Conservation (phyloP, 2,329 filamentous ascomycete genomes). For the Clarireedia paspali region DNA sequence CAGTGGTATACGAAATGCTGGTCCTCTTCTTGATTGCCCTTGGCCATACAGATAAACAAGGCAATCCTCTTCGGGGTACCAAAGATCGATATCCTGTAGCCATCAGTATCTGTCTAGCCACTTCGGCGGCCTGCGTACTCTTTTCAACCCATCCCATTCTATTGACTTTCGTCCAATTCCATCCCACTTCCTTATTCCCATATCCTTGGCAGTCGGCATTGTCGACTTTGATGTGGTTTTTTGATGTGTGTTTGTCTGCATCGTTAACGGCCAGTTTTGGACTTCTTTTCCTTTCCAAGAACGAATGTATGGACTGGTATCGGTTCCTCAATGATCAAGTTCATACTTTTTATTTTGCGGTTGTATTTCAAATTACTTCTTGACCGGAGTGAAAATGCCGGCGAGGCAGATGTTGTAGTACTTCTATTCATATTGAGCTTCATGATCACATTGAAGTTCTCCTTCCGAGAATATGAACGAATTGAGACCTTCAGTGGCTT, state of each 20-base stretch:
- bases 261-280: constrained; percentile 1
- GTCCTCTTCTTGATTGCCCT: constrained; percentile 56
- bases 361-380: background rate
- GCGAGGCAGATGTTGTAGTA: background rate
- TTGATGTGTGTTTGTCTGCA: background rate
- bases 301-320: background rate
- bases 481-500: background rate
- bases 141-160: constrained; percentile 38
- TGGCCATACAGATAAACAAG: constrained; percentile 60
- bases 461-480: background rate
- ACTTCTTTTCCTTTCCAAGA: constrained; percentile 1
- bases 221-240: background rate
- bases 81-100: constrained; percentile 64
- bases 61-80: constrained; percentile 60
- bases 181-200: constrained; percentile 31
- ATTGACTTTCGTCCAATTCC: constrained; percentile 26
- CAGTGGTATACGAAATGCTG: constrained; percentile 61
- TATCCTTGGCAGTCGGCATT: constrained; percentile 13
- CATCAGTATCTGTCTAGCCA: constrained; percentile 3
- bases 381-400: too few species aligned
- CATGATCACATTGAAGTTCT: background rate
- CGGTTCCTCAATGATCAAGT: background rate
- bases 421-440: background rate
- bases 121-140: constrained; percentile 29
- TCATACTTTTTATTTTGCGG: background rate